Base-by-base conservation (phyloP, 2,329 filamentous ascomycete genomes). In the Nemania sp. region DNA sequence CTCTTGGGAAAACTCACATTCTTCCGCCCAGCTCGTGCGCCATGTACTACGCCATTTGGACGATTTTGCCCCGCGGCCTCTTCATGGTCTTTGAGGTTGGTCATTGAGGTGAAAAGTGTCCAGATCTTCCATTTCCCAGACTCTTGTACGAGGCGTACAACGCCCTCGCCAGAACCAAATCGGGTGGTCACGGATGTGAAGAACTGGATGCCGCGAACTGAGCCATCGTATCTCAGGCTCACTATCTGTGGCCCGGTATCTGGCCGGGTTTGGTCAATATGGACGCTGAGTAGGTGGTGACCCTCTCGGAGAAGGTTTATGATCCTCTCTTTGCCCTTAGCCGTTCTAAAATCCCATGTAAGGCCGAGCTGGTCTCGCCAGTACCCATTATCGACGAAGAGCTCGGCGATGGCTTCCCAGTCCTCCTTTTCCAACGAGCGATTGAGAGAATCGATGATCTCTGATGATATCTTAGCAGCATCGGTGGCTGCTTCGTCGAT, bases 291-390 rank as follows among this genome's bases (percentile, higher is more conserved):
- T 46, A 54, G 70, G 29, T 74, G 65, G 25, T 76, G 71, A 11
- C 67, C 68, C 2, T 55, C 59, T 5, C 73, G 61, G 66, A 79
- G 65, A 64, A 72, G 73, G 2, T 68, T 51, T 53, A 69, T 42
- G 46, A 84, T 80, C 32, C 74, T 75, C 51, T 77, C 64, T 48
- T 72, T 69, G 12, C 80, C 79, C 63, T 81, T 79, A n/a, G 83
- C 67, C 0, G 85, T 87, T 37, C 78, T 81, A 21, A 85, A 77
- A 35, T 83, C 79, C 80, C 83, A 86, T 0, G 81, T 80, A 10
- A 87, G 68, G 6, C 76, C 80, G 3, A 87, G 77, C 55, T 87
- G 81, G 67, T 88, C 85, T 39, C 84, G 77, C 83, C 83, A 87
- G 68, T 81, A 86, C 20, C 80, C 76, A 39, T 81, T 77, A 11